phyloP scores from a whole-genome alignment of 306 rosid species.

The Hippophae rhamnoides region DNA sequence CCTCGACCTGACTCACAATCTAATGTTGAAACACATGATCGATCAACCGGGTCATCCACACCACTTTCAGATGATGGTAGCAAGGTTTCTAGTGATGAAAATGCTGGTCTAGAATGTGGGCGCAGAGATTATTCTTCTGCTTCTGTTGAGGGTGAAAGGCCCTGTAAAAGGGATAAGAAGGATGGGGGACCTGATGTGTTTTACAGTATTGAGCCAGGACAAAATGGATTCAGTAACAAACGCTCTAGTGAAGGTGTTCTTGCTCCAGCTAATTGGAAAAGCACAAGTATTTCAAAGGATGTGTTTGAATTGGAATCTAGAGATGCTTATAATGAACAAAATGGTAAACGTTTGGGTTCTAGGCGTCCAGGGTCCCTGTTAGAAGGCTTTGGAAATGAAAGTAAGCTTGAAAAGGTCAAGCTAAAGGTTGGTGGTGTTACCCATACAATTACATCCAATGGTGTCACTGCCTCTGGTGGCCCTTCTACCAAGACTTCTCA shows the following conservation, averaged over 20 bases:
- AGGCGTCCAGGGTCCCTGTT: slow-evolving; percentile 36
- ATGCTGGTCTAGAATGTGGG: slow-evolving; percentile 46
- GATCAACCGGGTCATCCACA: slow-evolving; percentile 10
- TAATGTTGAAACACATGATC: slow-evolving; percentile 7
- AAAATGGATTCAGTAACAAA: slow-evolving; percentile 34
- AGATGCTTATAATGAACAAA: slow-evolving; percentile 37
- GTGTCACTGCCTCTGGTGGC: slow-evolving; percentile 1
- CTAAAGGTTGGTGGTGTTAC: slow-evolving; percentile 37
- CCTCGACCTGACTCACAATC: slow-evolving; percentile 24
- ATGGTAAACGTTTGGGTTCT: slow-evolving; percentile 39
- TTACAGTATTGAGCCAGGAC: slow-evolving; percentile 45
- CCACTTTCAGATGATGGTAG: slow-evolving; percentile 6
- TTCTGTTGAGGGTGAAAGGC: slow-evolving; percentile 22
- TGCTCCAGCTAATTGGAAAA: slow-evolving; percentile 90
- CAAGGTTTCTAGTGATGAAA: slow-evolving; percentile 59
- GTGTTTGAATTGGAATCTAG: slow-evolving; percentile 34
- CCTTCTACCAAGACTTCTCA: slow-evolving; percentile 9
- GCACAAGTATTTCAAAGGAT: slow-evolving; percentile 40
- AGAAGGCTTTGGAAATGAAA: slow-evolving; percentile 24
- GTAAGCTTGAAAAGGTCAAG: slow-evolving; percentile 29
- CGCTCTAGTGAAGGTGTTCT: slow-evolving; percentile 81
- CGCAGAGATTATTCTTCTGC: slow-evolving; percentile 31
- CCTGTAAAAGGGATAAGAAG: slow-evolving; percentile 1
- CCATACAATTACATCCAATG: slow-evolving; percentile 22
- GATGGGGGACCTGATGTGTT: slow-evolving; percentile 31